Base-by-base conservation (phyloP, 2,329 filamentous ascomycete species). In the Pseudogymnoascus sp. region DNA sequence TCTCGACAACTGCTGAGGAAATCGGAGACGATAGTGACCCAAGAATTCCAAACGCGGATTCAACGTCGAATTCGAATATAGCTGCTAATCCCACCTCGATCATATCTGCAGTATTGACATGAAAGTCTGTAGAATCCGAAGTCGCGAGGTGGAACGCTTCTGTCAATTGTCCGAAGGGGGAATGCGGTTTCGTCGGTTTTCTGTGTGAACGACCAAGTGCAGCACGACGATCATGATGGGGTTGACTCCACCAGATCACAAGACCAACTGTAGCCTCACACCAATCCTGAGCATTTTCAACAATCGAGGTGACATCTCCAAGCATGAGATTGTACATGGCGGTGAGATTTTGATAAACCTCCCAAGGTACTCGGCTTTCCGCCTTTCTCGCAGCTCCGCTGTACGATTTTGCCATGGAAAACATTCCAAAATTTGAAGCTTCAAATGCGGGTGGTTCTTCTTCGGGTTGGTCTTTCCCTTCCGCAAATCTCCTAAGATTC, bases 161-260 rank as follows among this genome's bases (percentile, higher is more conserved):
- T 11, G 86, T 82, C 19, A 98, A 78, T 72, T 75, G 68, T 77
- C 79, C 64, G 75, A 76, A 60, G 74, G 79, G 66, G 73, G 74
- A 63, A 16, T 63, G 63, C 33, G 65, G 65, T 26, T 43, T 63
- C 40, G 62, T 65, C 56, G 12, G 11, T 38, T 60, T 40, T 28
- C 31, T 60, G 19, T 68, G 68, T 4, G 72, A 71, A 59, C 66
- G 66, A 26, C 70, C 67, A 24, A 68, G 64, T 46, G 69, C 66
- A 43, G 70, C 43, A 41, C 67, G 69, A 61, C 67, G 67, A 59
- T 80, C 78, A 8, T 87, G 82, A 65, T 86, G 84, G n/a, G 84
- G 84, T 65, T 95, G 91, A 72, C 96, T 89, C 92, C 93, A 96
- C 93, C 93, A 98, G 5, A 89, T 87, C 33, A 93, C 87, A 60